phyloP scores from a whole-genome alignment of 2,329 filamentous ascomycete species.

The Hypoxylon sp. region DNA sequence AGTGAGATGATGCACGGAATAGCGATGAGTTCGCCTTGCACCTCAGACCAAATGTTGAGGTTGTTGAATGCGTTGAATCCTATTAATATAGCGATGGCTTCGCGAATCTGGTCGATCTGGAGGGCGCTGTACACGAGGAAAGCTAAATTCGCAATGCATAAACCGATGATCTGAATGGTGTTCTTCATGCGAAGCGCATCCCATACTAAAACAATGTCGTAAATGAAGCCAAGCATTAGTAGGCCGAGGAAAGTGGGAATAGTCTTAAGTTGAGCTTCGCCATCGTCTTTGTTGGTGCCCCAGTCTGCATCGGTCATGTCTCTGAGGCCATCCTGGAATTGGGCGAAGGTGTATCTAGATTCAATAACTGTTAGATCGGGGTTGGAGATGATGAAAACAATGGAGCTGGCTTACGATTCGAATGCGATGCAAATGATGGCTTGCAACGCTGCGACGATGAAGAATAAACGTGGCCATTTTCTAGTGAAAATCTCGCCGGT shows the following conservation, averaged over 20 bases:
- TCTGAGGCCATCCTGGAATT: conserved; percentile 78
- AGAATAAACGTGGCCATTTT: conserved; percentile 90
- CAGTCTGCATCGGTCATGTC: conserved; percentile 57
- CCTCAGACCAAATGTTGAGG: conserved; percentile 74
- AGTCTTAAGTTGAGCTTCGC: conserved; percentile 72
- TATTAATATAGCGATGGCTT: conserved; percentile 74
- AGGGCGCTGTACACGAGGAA: conserved; percentile 94
- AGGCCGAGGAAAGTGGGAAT: conserved; percentile 96
- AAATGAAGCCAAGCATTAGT: conserved; percentile 97
- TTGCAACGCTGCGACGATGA: conserved; percentile 81
- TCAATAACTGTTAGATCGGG: conserved; percentile 15
- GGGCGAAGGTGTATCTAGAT: conserved; percentile 86
- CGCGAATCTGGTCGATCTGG: conserved; percentile 90
- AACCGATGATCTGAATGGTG: conserved; percentile 97
- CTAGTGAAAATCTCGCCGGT: conserved; percentile 85
- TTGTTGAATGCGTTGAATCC: conserved; percentile 61
- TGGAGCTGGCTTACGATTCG: conserved; percentile 79
- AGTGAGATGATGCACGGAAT: conserved; percentile 88
- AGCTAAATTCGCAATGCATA: conserved; percentile 92
- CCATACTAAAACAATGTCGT: conserved; percentile 90
- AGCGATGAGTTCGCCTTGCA: conserved; percentile 84
- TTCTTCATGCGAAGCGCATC: conserved; percentile 96
- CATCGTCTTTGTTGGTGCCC: conserved; percentile 56
- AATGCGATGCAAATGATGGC: conserved; percentile 84
- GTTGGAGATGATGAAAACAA: conserved; percentile 19